Evolutionary conservation across 768 basidiomycete species (phyloP).

Genomic region (Lactifluus echinatus): DNA sequence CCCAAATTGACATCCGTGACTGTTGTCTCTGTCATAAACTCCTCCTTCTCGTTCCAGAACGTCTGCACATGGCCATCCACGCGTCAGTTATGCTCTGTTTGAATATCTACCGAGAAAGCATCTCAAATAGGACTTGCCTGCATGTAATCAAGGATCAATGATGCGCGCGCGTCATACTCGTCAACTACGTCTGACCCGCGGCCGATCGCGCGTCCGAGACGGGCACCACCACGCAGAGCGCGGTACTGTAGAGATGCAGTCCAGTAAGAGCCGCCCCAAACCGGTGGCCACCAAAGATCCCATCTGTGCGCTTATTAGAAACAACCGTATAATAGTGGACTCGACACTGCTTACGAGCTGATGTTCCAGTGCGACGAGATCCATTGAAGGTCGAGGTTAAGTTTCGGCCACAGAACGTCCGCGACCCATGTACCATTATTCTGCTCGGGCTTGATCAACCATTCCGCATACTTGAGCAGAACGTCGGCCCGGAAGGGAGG

Average conservation of each 20-base stretch:
- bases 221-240: conserved; percentile 10
- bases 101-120: background rate
- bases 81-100: background rate
- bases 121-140: conserved; percentile 1
- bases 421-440: conserved; percentile 14
- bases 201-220: conserved; percentile 10
- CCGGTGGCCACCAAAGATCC: conserved; percentile 12
- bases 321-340: background rate
- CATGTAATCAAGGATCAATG: conserved; percentile 12
- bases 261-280: conserved; percentile 13
- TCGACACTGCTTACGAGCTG: conserved; percentile 3
- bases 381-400: conserved; percentile 16
- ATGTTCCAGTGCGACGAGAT: conserved; percentile 7
- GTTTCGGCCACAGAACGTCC: conserved; percentile 8
- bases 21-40: conserved; percentile 12
- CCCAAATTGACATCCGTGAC: background rate
- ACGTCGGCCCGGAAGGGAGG: conserved; percentile 10
- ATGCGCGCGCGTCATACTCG: conserved; percentile 6
- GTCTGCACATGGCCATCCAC: background rate
- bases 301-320: background rate
- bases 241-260: conserved; percentile 12
- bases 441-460: conserved; percentile 9
- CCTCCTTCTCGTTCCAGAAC: conserved; percentile 12
- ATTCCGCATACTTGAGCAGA: conserved; percentile 8
- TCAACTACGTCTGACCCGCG: background rate